These are phyloP conservation scores for Casaregolazyma suthepensis DNA, from an alignment of 1,139 yeast species.

Conservation along the genomic window DNA sequence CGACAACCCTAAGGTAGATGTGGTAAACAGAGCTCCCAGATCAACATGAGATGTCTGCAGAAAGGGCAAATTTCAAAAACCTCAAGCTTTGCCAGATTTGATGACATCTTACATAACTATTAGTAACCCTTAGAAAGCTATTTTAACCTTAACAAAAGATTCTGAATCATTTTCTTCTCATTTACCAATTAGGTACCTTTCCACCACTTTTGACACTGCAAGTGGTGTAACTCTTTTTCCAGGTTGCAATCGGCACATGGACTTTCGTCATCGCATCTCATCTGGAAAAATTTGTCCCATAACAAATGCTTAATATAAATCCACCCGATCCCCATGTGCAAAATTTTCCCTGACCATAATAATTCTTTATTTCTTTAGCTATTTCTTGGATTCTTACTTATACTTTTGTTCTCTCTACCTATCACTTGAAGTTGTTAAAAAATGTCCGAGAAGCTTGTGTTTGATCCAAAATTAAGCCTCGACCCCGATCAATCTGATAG, in stretches of 20 bases:
- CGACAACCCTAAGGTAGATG: conserved; percentile 12
- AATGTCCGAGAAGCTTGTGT: not conserved
- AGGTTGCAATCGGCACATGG: not conserved
- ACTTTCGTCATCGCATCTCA: not conserved
- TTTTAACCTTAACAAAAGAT: not conserved
- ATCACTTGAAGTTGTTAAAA: not conserved
- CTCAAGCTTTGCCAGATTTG: conserved; percentile 2
- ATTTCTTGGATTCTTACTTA: not conserved
- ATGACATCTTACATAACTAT: not conserved
- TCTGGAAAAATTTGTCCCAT: not conserved
- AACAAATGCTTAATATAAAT: not conserved
- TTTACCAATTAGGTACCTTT: not conserved
- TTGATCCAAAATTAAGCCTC: not conserved
- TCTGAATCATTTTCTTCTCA: not conserved
- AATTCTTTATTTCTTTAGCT: not conserved
- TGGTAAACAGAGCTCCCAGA: conserved; percentile 22
- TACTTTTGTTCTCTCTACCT: not conserved
- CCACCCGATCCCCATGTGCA: not conserved
- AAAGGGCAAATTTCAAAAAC: not conserved
- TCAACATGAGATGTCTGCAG: conserved; percentile 11
- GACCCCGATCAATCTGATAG: not conserved
- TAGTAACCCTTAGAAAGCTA: not conserved
- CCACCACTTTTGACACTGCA: not conserved
- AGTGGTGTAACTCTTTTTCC: not conserved
- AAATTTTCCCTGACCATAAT: not conserved